A percentile compares a stretch with the other conserved stretches of the same genome.
These are phyloP conservation scores for Graphium sp. DNA, from an alignment of 2,329 filamentous ascomycete genomes.

Conservation along the genomic window DNA sequence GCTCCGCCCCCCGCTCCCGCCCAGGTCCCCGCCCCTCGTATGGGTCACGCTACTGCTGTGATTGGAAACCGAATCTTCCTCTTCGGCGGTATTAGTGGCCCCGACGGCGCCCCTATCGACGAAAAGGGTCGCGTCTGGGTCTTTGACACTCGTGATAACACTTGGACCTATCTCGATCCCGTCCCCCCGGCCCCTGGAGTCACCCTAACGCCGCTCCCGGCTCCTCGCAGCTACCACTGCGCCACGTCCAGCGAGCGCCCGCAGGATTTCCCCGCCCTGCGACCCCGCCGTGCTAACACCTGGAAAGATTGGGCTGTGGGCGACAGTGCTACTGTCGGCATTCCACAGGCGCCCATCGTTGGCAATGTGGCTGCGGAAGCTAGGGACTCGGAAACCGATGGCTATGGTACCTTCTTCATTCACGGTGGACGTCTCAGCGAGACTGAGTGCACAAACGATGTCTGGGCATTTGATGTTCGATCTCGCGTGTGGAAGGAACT, in stretches of 20 bases:
- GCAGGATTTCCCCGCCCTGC: slow-evolving; percentile 24
- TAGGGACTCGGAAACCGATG: slow-evolving; percentile 41
- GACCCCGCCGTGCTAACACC: slow-evolving; percentile 19
- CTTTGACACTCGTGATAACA: slow-evolving; percentile 46
- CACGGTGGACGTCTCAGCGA: slow-evolving; percentile 58
- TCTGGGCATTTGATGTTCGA: slow-evolving; percentile 63
- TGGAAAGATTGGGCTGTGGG: slow-evolving; percentile 41
- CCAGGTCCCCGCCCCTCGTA: slow-evolving; percentile 46
- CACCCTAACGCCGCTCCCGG: slow-evolving; percentile 28
- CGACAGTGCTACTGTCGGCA: slow-evolving; percentile 34
- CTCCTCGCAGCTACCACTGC: slow-evolving; percentile 55
- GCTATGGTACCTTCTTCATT: slow-evolving; percentile 53
- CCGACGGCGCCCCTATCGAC: slow-evolving; percentile 52
- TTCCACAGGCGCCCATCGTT: slow-evolving; percentile 40
- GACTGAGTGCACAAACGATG: slow-evolving; percentile 44
- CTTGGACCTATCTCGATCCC: slow-evolving; percentile 51
- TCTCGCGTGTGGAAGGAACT: slow-evolving; percentile 50
- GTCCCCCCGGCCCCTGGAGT: slow-evolving; percentile 22
- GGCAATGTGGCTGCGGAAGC: slow-evolving; percentile 39
- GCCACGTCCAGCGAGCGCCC: slow-evolving; percentile 40
- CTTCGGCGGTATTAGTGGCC: slow-evolving; percentile 63
- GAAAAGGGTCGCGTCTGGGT: slow-evolving; percentile 63
- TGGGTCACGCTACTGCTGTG: slow-evolving; percentile 55
- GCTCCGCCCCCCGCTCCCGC: slow-evolving; percentile 12
- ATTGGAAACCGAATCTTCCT: slow-evolving; percentile 59